Evolutionary conservation across 208 protist genomes (phyloP).

Genomic region (Herpetomonas samuelpessoai): DNA sequence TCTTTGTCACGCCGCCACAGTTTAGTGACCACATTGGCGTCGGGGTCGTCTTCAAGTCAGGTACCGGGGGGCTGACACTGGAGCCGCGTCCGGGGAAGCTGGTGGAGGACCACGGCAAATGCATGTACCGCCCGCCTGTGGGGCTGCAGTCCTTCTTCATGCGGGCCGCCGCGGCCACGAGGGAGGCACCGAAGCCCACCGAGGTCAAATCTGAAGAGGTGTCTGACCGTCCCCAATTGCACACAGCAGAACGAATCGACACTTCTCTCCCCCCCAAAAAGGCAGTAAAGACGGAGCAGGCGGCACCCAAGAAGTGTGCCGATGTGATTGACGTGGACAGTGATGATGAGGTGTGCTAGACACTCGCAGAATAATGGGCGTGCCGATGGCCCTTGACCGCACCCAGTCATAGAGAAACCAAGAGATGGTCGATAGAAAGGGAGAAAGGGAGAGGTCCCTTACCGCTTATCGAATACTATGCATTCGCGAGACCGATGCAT

Average conservation of each 20-base stretch:
- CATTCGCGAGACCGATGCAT: too few species aligned
- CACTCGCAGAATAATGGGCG: too few species aligned
- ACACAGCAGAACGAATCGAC: neutral
- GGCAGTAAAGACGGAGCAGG: neutral
- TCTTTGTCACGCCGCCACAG: slow-evolving; percentile 87
- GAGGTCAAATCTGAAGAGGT: neutral
- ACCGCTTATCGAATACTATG: too few species aligned
- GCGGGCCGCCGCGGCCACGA: slow-evolving; percentile 12
- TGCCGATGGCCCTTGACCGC: too few species aligned
- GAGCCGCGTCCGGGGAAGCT: slow-evolving; percentile 31
- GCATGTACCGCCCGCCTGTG: slow-evolving; percentile 63
- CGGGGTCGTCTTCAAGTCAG: slow-evolving; percentile 35
- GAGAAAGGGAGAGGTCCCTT: too few species aligned
- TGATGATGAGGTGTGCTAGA: too few species aligned
- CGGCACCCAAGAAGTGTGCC: neutral
- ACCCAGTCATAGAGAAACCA: too few species aligned
- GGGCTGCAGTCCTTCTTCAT: slow-evolving; percentile 60
- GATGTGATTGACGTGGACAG: neutral
- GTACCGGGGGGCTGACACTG: slow-evolving; percentile 15
- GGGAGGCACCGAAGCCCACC: neutral
- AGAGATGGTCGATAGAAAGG: too few species aligned
- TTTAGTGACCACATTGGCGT: slow-evolving; percentile 91
- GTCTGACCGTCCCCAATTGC: neutral
- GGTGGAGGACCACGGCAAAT: slow-evolving; percentile 41
- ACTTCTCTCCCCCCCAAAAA: neutral